These are phyloP conservation scores for Phaeodactylum tricornutum DNA, from an alignment of 108 stramenopile genomes.

Conservation along the genomic window DNA sequence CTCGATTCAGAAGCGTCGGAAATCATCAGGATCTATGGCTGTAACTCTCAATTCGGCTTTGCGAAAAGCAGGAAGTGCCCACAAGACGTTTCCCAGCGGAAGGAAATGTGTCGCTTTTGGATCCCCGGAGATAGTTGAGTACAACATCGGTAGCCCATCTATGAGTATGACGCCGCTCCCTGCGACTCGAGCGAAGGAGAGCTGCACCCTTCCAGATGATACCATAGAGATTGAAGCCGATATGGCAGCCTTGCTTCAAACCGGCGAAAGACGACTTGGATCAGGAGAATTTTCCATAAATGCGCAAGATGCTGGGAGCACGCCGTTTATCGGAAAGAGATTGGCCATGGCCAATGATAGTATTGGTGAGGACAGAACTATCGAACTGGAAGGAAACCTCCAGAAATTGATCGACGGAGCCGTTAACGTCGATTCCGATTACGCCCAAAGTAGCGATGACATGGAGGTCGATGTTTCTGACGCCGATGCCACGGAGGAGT, in stretches of 20 bases:
- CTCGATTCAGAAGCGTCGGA: conserved; percentile 19
- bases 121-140: conserved; percentile 66
- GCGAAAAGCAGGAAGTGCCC: conserved; percentile 5
- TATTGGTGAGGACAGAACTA: too few relatives aligned
- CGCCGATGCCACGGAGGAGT: too few relatives aligned
- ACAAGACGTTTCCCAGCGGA: conserved; percentile 4
- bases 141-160: conserved; percentile 71
- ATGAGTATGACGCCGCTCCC: conserved; percentile 71
- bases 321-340: too few relatives aligned
- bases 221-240: conserved; percentile 50
- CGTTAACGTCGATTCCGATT: too few relatives aligned
- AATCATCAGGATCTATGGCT: too few relatives aligned
- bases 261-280: background rate
- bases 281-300: too few relatives aligned
- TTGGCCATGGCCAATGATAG: too few relatives aligned
- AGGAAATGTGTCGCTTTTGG: conserved; percentile 63
- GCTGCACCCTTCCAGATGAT: conserved; percentile 5
- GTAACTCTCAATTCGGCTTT: conserved; percentile 28
- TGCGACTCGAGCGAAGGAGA: background rate
- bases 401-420: too few relatives aligned
- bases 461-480: too few relatives aligned
- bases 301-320: too few relatives aligned
- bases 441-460: too few relatives aligned
- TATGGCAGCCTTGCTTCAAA: conserved; percentile 16
- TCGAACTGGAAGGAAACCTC: too few relatives aligned